These are phyloP conservation scores for Orbilia ellipsospora DNA, from an alignment of 2,329 filamentous ascomycete genomes.

Conservation along the genomic window DNA sequence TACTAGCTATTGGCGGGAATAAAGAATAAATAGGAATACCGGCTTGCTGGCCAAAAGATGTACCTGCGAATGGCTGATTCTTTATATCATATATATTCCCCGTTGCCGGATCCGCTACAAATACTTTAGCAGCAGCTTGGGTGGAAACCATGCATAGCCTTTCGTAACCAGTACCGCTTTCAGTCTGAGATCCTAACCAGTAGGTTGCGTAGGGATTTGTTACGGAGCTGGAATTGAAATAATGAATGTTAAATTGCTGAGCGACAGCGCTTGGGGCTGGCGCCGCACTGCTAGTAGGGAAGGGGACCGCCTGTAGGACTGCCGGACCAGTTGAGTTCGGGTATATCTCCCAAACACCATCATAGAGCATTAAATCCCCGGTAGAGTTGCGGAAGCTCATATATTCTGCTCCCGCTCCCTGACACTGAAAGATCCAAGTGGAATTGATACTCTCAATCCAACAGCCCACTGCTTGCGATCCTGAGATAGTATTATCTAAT, in stretches of 20 bases:
- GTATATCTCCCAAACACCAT: neutral
- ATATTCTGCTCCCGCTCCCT: neutral
- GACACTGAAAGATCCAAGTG: neutral
- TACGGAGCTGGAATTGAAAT: neutral
- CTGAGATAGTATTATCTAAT: too few relatives aligned
- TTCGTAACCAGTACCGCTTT: neutral
- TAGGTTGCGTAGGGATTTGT: neutral
- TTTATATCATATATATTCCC: neutral
- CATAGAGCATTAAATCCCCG: neutral
- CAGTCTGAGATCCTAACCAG: neutral
- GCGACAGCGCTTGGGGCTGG: too few relatives aligned
- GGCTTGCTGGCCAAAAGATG: too few relatives aligned
- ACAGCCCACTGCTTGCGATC: too few relatives aligned
- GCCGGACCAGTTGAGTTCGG: too few relatives aligned
- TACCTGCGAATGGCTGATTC: too few relatives aligned
- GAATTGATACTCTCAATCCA: too few relatives aligned
- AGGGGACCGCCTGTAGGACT: too few relatives aligned
- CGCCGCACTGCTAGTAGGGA: too few relatives aligned
- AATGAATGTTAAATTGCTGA: too few relatives aligned
- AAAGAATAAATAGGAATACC: too few relatives aligned
- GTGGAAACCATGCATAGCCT: neutral
- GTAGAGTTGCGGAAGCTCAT: neutral
- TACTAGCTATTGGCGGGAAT: too few relatives aligned
- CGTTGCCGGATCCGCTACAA: neutral
- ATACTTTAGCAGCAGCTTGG: neutral